Evolutionary conservation across 2,329 filamentous ascomycete species (phyloP).

Genomic region (Bretziella fagacearum): DNA sequence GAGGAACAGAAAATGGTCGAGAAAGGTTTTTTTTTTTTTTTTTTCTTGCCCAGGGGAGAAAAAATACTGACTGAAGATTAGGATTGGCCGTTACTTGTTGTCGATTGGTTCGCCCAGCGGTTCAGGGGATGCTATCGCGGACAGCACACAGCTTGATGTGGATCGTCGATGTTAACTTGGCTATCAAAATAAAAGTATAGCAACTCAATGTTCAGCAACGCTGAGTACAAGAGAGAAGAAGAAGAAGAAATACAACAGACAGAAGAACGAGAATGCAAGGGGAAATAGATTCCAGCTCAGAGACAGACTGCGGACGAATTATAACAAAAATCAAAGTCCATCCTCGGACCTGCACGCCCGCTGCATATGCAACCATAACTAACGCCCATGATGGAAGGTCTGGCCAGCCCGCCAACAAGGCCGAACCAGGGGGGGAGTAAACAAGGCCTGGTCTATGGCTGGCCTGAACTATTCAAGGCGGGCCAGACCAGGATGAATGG

Average conservation of each 20-base stretch:
- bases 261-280: background rate
- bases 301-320: background rate
- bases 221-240: no score
- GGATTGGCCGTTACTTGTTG: background rate
- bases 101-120: background rate
- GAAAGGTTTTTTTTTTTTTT: background rate
- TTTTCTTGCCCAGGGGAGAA: background rate
- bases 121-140: background rate
- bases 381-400: background rate
- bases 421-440: background rate
- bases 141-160: background rate
- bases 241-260: background rate
- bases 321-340: constrained; percentile 1
- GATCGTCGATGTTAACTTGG: background rate
- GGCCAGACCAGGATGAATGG: background rate
- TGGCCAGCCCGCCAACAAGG: background rate
- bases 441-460: background rate
- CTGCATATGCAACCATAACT: constrained; percentile 2
- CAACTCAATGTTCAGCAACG: background rate
- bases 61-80: background rate
- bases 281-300: background rate
- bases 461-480: background rate
- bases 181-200: background rate
- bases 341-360: constrained; percentile 1
- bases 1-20: background rate